Base-by-base conservation (phyloP, 805 yeast genomes). In the Barnettozyma sp. region DNA sequence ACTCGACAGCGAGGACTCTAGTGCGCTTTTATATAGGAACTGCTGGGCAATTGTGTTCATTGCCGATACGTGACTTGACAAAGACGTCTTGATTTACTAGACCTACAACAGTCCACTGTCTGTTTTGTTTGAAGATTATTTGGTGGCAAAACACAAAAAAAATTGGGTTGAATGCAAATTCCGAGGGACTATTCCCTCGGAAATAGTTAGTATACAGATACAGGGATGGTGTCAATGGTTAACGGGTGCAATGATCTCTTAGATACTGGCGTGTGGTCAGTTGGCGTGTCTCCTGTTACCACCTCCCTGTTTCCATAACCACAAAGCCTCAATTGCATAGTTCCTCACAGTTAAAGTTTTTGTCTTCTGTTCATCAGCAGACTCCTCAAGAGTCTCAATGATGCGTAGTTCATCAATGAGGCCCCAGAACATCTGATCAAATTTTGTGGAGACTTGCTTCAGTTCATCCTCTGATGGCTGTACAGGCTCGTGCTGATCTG, bases 291-390 rank as follows among this genome's bases (percentile, higher is more conserved):
- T 48, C 15, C 35, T 53, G 18, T 60, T 66, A 20, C 68, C 68
- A 19, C 69, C 70, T 28, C 69, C 70, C 40, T 60, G 60, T 46
- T 70, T 78, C 92, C 94, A 85, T 35, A 88, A 60, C 95, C 95
- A 88, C 23, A 88, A 65, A 1, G 96, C 94, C 46, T 88, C 97
- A 21, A 82, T 68, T 1, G 96, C 94, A 55, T 86, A 84, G 46
- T 73, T 82, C 47, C 83, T 66, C 1, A 87, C 87, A 23, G 88
- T 80, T 21, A 88, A 41, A 55, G 82, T 84, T 13, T 59, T 63
- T 0, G 85, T 79, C 34, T 59, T 63, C 11, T 57, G 55, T 33
- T 82, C 94, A 47, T 82, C 81, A 1, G 86, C 71, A 21, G 83
- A 78, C 32, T 77, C 79, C 25, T 75, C 66, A 19, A 88, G 56